Conservation (phyloP, 805 yeast species). For the Ogataea pini region DNA sequence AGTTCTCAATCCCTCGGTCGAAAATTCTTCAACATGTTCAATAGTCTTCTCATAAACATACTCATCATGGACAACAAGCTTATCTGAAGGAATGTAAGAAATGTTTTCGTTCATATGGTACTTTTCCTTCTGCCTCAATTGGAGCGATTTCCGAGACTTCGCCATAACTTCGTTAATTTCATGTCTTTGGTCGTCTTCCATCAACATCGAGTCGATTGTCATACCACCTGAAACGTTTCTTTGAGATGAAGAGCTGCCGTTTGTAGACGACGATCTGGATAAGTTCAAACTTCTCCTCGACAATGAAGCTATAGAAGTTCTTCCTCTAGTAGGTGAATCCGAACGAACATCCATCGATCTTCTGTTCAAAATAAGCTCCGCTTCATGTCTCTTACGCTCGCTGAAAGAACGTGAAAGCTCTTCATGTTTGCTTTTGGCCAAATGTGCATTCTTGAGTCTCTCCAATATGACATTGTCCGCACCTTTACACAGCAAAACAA, state of each 20-base stretch:
- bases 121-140: constrained; percentile 56
- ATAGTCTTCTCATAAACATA: constrained; percentile 80
- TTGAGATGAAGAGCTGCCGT: constrained; percentile 10
- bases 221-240: constrained; percentile 4
- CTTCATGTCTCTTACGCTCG: constrained; percentile 74
- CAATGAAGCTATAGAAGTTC: constrained; percentile 30
- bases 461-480: constrained; percentile 92
- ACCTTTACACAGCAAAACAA: constrained; percentile 86
- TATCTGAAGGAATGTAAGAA: constrained; percentile 53
- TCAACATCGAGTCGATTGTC: constrained; percentile 26
- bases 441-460: constrained; percentile 54
- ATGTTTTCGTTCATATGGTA: constrained; percentile 39
- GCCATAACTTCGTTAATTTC: constrained; percentile 56
- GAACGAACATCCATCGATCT: constrained; percentile 42
- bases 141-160: constrained; percentile 58
- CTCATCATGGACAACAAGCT: constrained; percentile 66
- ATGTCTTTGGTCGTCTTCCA: constrained; percentile 45
- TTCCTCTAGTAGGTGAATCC: constrained; percentile 28
- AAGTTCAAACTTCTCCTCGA: constrained; percentile 31
- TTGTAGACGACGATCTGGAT: constrained; percentile 30
- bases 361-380: constrained; percentile 65
- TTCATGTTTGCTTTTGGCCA: constrained; percentile 64
- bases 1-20: constrained; percentile 93
- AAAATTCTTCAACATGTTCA: constrained; percentile 89
- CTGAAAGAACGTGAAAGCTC: constrained; percentile 60